Evolutionary conservation across 2,329 filamentous ascomycete species (phyloP).

Genomic region (Fusarium nematophilum): DNA sequence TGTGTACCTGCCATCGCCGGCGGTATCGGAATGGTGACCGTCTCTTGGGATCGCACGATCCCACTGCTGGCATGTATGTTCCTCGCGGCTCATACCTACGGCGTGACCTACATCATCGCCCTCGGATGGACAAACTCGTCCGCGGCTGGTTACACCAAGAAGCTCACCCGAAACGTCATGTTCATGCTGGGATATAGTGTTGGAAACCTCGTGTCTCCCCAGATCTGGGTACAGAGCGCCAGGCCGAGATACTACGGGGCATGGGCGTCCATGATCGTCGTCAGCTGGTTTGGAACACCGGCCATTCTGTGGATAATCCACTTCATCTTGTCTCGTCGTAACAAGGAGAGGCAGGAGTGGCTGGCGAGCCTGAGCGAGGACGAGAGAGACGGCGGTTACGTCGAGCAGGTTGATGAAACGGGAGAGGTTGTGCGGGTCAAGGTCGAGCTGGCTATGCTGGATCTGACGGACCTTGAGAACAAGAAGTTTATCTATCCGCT

Average conservation of each 20-base stretch:
- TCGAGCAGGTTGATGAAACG: conserved; percentile 42
- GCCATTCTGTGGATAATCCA: conserved; percentile 48
- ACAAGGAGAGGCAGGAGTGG: conserved; percentile 43
- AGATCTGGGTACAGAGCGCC: conserved; percentile 48
- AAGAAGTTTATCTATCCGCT: conserved; percentile 51
- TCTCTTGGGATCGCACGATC: conserved; percentile 39
- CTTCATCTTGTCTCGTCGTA: conserved; percentile 46
- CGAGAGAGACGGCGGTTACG: conserved; percentile 32
- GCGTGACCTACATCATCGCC: conserved; percentile 43
- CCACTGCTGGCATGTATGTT: conserved; percentile 38
- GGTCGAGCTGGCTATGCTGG: conserved; percentile 50
- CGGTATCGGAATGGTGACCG: conserved; percentile 43
- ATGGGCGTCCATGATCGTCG: conserved; percentile 39
- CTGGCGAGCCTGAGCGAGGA: conserved; percentile 39
- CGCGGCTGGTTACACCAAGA: conserved; percentile 56
- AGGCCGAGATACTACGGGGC: conserved; percentile 43
- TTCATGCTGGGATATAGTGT: conserved; percentile 52
- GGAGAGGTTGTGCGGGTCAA: conserved; percentile 45
- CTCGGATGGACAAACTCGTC: conserved; percentile 53
- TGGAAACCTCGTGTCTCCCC: conserved; percentile 50
- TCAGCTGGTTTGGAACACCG: conserved; percentile 51
- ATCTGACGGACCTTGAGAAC: conserved; percentile 55
- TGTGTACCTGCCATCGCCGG: conserved; percentile 41
- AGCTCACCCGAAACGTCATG: conserved; percentile 55
- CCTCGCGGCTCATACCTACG: conserved; percentile 49